Evolutionary conservation across 2,329 filamentous ascomycete species (phyloP).

Genomic region (Pestalotiopsis sp.): DNA sequence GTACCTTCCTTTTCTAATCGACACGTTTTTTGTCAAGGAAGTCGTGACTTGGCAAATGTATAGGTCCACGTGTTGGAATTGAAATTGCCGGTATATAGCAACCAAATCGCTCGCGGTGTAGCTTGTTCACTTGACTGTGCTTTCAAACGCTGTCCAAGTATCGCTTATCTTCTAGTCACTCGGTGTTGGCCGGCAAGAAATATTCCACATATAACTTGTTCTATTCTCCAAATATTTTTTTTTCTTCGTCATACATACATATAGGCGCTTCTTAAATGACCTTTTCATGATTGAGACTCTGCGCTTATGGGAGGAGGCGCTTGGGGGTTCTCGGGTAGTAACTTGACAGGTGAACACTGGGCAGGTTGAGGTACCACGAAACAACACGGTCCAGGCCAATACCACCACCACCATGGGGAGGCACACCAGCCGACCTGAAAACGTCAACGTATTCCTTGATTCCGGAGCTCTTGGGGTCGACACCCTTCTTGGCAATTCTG

Average conservation of each 20-base stretch:
- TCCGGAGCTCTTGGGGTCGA: conserved; percentile 74
- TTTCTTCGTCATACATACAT: background rate
- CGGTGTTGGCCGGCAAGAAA: background rate
- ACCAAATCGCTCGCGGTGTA: no score
- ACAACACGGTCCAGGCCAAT: conserved; percentile 90
- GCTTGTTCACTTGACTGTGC: no score
- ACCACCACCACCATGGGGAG: conserved; percentile 88
- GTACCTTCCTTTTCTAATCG: no score
- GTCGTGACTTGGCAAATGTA: no score
- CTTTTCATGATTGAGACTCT: background rate
- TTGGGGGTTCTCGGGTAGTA: conserved; percentile 65
- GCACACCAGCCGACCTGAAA: conserved; percentile 79
- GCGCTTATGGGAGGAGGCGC: conserved; percentile 52
- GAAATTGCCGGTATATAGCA: no score
- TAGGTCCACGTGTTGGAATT: no score
- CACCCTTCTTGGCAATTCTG: conserved; percentile 77
- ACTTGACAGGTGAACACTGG: conserved; percentile 60
- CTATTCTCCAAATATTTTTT: background rate
- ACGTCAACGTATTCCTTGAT: conserved; percentile 90
- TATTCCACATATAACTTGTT: background rate
- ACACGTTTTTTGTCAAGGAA: no score
- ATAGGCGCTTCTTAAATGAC: background rate
- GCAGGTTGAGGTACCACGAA: conserved; percentile 62
- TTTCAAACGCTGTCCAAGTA: no score
- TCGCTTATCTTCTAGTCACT: no score